Conservation (phyloP, 257 asterid species). For the Cinchona pubescens region DNA sequence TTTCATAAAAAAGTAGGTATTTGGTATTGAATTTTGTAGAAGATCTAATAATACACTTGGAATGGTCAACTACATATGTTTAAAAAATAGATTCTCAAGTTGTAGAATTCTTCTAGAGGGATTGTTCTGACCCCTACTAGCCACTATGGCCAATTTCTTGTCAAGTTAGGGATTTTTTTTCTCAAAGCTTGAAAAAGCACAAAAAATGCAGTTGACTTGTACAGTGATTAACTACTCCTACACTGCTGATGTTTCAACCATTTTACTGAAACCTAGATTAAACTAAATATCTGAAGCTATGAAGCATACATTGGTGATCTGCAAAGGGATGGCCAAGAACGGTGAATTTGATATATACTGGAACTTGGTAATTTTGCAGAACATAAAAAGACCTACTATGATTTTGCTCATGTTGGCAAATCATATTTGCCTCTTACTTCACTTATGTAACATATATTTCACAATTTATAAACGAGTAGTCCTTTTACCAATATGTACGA, state of each 20-base stretch:
- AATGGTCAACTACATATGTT: not conserved
- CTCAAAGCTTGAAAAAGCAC: not conserved
- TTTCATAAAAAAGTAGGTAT: constrained; percentile 7
- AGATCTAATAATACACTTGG: not conserved
- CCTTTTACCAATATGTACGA: not conserved
- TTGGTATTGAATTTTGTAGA: constrained; percentile 8
- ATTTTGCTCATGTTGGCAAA: constrained; percentile 1
- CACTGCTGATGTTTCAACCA: not conserved
- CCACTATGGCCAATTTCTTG: not conserved
- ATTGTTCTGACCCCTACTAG: not conserved
- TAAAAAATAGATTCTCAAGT: not conserved
- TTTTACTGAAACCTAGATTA: not conserved
- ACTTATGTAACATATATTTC: not conserved
- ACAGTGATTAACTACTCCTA: not conserved
- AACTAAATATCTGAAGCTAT: not conserved
- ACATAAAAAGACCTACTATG: not conserved
- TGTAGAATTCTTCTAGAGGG: not conserved
- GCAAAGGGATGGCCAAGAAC: not conserved
- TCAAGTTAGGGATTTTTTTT: not conserved
- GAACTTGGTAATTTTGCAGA: not conserved
- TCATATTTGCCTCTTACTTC: not conserved
- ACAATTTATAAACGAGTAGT: too few relatives aligned
- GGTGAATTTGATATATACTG: not conserved
- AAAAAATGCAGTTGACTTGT: not conserved
- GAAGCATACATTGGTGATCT: not conserved